These are phyloP conservation scores for Brassica carinata DNA, from an alignment of 345 rosid genomes.

Conservation along the genomic window DNA sequence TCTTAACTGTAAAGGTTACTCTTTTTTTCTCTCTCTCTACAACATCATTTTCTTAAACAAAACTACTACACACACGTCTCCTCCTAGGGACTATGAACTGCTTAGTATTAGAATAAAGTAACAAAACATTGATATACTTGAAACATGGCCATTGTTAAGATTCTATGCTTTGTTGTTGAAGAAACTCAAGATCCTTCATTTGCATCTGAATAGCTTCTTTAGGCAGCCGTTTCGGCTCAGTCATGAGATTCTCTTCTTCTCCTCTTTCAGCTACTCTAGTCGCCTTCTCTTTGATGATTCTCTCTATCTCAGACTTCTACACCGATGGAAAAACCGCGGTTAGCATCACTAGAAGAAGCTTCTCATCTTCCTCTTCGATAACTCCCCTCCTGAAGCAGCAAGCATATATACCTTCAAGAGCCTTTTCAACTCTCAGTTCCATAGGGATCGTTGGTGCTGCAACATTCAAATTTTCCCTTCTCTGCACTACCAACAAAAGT, in stretches of 20 bases:
- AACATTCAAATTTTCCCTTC: conserved; percentile 67
- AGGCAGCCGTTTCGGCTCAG: conserved; percentile 54
- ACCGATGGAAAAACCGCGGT: conserved; percentile 72
- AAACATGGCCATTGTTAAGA: conserved; percentile 32
- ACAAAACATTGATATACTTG: conserved; percentile 2
- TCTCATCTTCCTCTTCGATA: conserved; percentile 77
- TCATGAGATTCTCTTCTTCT: conserved; percentile 44
- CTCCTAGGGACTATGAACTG: background rate
- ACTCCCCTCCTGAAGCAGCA: conserved; percentile 78
- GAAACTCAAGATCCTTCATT: conserved; percentile 94
- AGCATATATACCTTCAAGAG: conserved; percentile 79
- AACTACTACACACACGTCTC: background rate
- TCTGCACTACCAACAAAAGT: conserved; percentile 45
- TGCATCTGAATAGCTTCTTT: conserved; percentile 80
- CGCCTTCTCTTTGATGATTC: conserved; percentile 66
- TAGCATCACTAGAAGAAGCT: conserved; percentile 61
- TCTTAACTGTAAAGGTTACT: background rate
- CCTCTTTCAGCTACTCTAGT: conserved; percentile 58
- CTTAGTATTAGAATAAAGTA: background rate
- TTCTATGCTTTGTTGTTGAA: conserved; percentile 66
- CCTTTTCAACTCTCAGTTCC: conserved; percentile 79
- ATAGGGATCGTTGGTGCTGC: conserved; percentile 68
- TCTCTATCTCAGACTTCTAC: conserved; percentile 50
- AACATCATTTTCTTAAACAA: background rate
- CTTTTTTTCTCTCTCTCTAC: background rate